phyloP scores from a whole-genome alignment of 768 basidiomycete genomes.

The Lyophyllum semitale region DNA sequence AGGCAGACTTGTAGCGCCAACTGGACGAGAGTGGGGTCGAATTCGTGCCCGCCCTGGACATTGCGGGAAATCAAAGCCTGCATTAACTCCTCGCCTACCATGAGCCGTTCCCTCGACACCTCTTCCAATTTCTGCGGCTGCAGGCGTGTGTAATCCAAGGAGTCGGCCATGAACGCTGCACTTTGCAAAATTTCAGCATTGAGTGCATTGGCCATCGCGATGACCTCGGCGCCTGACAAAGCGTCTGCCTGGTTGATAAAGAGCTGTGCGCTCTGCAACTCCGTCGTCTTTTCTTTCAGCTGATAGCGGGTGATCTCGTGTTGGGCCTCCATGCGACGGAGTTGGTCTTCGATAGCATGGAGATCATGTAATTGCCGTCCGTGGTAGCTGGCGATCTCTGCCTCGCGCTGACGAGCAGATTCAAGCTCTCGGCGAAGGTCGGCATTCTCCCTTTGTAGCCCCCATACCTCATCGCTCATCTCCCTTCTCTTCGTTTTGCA shows the following conservation, averaged over 20 bases:
- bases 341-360: conserved; percentile 3
- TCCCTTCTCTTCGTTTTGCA: neutral
- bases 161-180: conserved; percentile 45
- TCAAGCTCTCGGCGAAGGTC: neutral
- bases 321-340: conserved; percentile 7
- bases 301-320: conserved; percentile 9
- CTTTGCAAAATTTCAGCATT: conserved; percentile 52
- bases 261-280: conserved; percentile 17
- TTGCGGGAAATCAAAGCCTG: conserved; percentile 3
- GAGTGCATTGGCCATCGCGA: conserved; percentile 35
- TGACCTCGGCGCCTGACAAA: conserved; percentile 21
- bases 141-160: conserved; percentile 10
- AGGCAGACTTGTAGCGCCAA: conserved; percentile 21
- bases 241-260: conserved; percentile 17
- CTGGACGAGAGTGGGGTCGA: conserved; percentile 18
- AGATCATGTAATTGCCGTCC: conserved; percentile 4
- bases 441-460: neutral
- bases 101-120: neutral
- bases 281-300: conserved; percentile 11
- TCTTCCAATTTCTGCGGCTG: neutral
- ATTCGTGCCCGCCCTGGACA: neutral
- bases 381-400: neutral
- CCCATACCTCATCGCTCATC: neutral
- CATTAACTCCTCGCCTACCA: conserved; percentile 11
- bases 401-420: neutral